Conservation (phyloP, 108 stramenopile species). For the Cyclotella baltica region DNA sequence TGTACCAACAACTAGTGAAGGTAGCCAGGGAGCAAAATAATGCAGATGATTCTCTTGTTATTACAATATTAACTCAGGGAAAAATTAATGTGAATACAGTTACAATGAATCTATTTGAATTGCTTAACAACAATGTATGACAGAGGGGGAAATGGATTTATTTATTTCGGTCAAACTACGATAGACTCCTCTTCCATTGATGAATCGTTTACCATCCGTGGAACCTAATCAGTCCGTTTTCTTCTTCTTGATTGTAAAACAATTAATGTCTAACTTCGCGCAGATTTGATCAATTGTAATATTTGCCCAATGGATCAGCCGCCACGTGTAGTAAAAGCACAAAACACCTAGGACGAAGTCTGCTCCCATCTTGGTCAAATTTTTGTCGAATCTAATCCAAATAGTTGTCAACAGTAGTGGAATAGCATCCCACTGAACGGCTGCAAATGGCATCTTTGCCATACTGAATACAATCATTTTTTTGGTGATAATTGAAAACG, state of each 20-base stretch:
- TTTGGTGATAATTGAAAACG: slow-evolving; percentile 77
- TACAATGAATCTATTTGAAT: no score
- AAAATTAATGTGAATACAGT: no score
- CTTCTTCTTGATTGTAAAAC: slow-evolving; percentile 72
- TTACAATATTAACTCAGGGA: neutral
- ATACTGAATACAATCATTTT: slow-evolving; percentile 89
- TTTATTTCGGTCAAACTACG: no score
- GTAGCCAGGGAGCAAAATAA: neutral
- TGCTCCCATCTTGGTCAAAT: slow-evolving; percentile 43
- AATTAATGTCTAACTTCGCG: slow-evolving; percentile 64
- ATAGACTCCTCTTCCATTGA: no score
- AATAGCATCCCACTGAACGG: slow-evolving; percentile 70
- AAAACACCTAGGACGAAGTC: slow-evolving; percentile 49
- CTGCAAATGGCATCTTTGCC: slow-evolving; percentile 82
- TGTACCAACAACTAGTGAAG: neutral
- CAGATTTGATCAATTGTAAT: slow-evolving; percentile 73
- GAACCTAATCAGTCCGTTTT: slow-evolving; percentile 12
- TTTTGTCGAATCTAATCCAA: slow-evolving; percentile 50
- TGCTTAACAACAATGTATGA: neutral
- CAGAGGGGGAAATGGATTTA: no score
- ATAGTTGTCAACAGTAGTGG: slow-evolving; percentile 58
- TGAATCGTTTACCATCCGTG: no score
- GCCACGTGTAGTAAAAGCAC: slow-evolving; percentile 60
- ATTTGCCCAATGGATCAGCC: slow-evolving; percentile 64
- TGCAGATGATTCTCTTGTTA: neutral